Conservation (phyloP, 2,329 filamentous ascomycete species). For the Pestalotiopsis sp. region DNA sequence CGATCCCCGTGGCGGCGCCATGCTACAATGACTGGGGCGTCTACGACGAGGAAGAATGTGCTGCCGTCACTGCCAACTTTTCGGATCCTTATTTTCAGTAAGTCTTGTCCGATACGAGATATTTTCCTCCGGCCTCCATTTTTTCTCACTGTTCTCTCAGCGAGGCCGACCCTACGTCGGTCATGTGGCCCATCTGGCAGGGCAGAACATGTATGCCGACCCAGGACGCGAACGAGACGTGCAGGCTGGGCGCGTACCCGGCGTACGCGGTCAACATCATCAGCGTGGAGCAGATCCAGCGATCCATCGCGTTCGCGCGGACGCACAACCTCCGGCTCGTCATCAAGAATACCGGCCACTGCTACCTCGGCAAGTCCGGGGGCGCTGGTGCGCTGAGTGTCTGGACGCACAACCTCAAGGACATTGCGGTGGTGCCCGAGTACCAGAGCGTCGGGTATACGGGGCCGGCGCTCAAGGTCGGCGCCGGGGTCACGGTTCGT, state of each 20-base stretch:
- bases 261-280: constrained; percentile 41
- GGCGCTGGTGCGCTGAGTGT: constrained; percentile 39
- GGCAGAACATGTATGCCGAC: constrained; percentile 20
- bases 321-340: constrained; percentile 49
- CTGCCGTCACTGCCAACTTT: constrained; percentile 25
- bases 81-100: constrained; percentile 21
- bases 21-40: constrained; percentile 28
- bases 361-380: constrained; percentile 43
- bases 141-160: too few relatives aligned
- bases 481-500: constrained; percentile 52
- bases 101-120: background rate
- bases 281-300: constrained; percentile 44
- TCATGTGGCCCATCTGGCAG: constrained; percentile 38
- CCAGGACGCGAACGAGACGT: constrained; percentile 25
- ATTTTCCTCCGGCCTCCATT: too few relatives aligned
- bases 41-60: constrained; percentile 26
- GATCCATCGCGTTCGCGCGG: constrained; percentile 46
- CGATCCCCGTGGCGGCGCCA: constrained; percentile 28
- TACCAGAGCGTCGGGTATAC: constrained; percentile 14
- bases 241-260: constrained; percentile 42
- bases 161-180: constrained; percentile 21
- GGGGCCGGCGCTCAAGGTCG: constrained; percentile 49
- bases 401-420: constrained; percentile 38
- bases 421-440: constrained; percentile 29
- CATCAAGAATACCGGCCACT: constrained; percentile 54